phyloP scores from a whole-genome alignment of 225 moss, liverwort and hornwort species.

The Rhytidiadelphus loreus region DNA sequence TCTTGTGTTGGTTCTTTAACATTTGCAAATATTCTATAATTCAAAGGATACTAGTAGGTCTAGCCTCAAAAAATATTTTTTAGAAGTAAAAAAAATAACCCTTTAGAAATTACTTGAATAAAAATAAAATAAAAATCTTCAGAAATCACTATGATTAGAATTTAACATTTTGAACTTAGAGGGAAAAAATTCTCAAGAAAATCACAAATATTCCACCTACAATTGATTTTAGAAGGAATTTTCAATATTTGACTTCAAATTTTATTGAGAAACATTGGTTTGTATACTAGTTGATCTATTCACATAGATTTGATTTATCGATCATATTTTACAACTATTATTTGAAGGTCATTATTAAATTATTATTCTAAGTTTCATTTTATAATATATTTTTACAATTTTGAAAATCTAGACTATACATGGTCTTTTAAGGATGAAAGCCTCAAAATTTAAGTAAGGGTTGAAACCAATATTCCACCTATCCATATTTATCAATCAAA shows the following conservation, averaged over 20 bases:
- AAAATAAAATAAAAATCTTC: too few species aligned
- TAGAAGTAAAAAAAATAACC: neutral
- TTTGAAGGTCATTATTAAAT: neutral
- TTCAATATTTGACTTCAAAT: neutral
- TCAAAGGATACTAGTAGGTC: too few species aligned
- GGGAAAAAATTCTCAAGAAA: too few species aligned
- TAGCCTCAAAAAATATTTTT: neutral
- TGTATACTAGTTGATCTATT: neutral
- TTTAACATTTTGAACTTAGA: neutral
- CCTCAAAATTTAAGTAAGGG: neutral
- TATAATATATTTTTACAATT: neutral
- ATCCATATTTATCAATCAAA: fast-evolving
- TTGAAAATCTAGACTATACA: fast-evolving
- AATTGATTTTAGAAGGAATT: neutral
- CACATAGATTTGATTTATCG: fast-evolving
- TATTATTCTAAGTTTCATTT: neutral
- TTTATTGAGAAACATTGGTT: neutral
- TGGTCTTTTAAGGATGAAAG: fast-evolving
- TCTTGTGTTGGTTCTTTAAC: neutral
- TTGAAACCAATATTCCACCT: too few species aligned
- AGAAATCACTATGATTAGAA: neutral
- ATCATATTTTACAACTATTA: neutral
- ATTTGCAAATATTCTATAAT: neutral
- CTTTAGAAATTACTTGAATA: neutral
- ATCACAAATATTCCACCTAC: neutral